phyloP scores from a whole-genome alignment of 2,329 filamentous ascomycete species.

The Aureobasidium subglaciale region DNA sequence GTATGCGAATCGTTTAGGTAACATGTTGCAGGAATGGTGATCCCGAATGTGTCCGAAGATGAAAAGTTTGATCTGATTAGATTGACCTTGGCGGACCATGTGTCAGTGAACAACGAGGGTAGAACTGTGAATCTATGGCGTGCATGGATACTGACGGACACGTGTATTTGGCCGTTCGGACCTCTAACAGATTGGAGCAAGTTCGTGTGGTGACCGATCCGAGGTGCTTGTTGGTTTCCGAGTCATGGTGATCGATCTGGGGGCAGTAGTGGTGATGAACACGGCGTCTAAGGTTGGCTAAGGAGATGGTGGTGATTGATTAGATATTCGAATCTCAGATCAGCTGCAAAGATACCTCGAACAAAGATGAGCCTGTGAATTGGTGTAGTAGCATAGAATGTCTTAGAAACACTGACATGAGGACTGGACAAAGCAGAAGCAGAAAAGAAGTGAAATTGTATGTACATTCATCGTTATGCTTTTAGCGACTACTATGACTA shows the following conservation, averaged over 20 bases:
- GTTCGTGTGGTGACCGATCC: not conserved
- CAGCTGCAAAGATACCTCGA: not conserved
- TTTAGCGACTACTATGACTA: not conserved
- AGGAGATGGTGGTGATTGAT: not conserved
- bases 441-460: not conserved
- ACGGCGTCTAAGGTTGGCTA: not conserved
- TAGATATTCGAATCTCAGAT: not conserved
- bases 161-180: not conserved
- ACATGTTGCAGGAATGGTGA: not conserved
- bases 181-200: not conserved
- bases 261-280: not conserved
- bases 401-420: too few relatives aligned
- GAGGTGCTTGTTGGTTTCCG: not conserved
- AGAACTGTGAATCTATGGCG: not conserved
- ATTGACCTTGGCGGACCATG: not conserved
- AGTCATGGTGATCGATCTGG: not conserved
- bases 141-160: not conserved
- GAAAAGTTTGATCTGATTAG: slow-evolving; percentile 10
- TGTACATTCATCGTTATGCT: not conserved
- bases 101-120: not conserved
- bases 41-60: not conserved
- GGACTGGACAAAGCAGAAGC: not conserved
- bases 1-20: too few relatives aligned
- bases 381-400: not conserved
- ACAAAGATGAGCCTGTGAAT: not conserved